Evolutionary conservation across 1,284 basidiomycete genomes (phyloP).

Genomic region (Anthracocystis walkeri): DNA sequence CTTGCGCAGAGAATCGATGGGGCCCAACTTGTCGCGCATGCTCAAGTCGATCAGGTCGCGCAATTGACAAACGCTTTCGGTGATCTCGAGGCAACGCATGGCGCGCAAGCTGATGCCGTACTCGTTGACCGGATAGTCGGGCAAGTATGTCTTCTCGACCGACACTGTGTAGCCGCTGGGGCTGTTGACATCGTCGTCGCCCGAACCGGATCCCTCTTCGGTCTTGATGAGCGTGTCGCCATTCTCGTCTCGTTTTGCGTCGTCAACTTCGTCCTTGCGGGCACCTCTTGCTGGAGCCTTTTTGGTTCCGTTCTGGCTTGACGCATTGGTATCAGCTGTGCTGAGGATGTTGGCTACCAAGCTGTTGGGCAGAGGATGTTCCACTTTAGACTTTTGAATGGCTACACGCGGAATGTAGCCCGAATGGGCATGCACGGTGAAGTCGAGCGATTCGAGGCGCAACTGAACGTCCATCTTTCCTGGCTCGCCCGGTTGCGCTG

Average conservation of each 20-base stretch:
- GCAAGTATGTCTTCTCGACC: constrained; percentile 52
- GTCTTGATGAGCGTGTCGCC: constrained; percentile 26
- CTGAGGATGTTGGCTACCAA: constrained; percentile 37
- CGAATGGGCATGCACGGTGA: constrained; percentile 45
- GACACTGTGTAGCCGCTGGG: constrained; percentile 38
- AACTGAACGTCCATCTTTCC: constrained; percentile 39
- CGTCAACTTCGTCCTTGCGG: constrained; percentile 39
- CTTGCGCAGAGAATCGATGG: constrained; percentile 50
- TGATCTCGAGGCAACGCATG: constrained; percentile 64
- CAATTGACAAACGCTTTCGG: constrained; percentile 60
- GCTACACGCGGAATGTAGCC: constrained; percentile 49
- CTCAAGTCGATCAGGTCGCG: constrained; percentile 59
- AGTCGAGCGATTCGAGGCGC: constrained; percentile 57
- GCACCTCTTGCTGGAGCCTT: constrained; percentile 24
- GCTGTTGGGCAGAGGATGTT: constrained; percentile 41
- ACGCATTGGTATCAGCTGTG: constrained; percentile 17
- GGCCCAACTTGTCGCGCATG: constrained; percentile 50
- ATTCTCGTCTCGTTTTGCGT: constrained; percentile 32
- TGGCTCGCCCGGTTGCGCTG: constrained; percentile 17
- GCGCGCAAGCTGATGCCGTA: constrained; percentile 62
- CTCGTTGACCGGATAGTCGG: constrained; percentile 62
- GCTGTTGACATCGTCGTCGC: constrained; percentile 34
- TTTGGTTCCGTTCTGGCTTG: constrained; percentile 16
- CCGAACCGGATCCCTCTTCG: constrained; percentile 26
- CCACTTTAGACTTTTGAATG: constrained; percentile 50